Evolutionary conservation across 768 basidiomycete species (phyloP), one percentile per base, ranked within the genome.

Genomic region (Trametes maxima): DNA sequence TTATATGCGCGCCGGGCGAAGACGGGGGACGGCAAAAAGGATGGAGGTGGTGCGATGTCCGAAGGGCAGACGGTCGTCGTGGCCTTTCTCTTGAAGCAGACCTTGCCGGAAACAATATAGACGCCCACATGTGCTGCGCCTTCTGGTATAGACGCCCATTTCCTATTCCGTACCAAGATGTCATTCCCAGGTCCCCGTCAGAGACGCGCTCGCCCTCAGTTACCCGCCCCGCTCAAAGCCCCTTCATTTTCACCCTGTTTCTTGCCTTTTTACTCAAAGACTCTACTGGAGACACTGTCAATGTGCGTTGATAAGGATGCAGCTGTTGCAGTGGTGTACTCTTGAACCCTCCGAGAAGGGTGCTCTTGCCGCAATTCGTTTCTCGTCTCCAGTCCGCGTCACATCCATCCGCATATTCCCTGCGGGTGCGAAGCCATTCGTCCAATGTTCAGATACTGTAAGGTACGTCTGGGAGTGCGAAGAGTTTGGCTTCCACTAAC

Each of bases 331-430:
- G 66, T 92, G 87, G 85, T 85, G 82, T 47, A 84, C 81, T 25
- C 73, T 93, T 55, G 73, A 77, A 25, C 88, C 90, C 1, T 74
- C 82, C 40, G 84, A 81, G 10, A 77, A 80, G 1, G 83, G 82
- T 5, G 78, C 79, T 57, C 72, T 92, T 19, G 86, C 88, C 28
- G 89, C 90, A 1, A 75, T 92, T 39, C 82, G 90, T n/a, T 92
- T 91, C 70, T 73, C 83, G 0, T 79, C 80, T 0, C 85, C 89
- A 0, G 83, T 92, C 19, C 84, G 83, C 59, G 80, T 93, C n/a
- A 80, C 83, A 2, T 83, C 82, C 0, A 80, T 93, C 59, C 79
- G 83, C 50, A 79, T 94, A 60, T 91, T 89, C 68, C 87, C 89
- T n/a, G 82, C 82, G 4, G 83, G 82, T 57, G 76, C 80, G 0